Conservation (phyloP, 1,284 basidiomycete genomes). For the Porogramme epimiltina region DNA sequence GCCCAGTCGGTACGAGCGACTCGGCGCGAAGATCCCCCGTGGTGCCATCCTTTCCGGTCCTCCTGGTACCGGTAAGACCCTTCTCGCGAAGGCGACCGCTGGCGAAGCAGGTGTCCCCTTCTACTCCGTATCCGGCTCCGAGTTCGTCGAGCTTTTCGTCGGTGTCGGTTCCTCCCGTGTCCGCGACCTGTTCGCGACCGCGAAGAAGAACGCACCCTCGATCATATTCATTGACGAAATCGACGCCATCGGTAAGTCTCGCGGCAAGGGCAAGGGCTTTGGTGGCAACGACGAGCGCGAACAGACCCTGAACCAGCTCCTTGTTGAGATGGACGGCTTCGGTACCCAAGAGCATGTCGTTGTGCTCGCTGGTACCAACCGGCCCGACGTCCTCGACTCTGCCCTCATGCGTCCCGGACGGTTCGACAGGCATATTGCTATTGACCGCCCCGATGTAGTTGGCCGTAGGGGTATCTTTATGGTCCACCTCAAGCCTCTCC, state of each 20-base stretch:
- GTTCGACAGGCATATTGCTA: slow-evolving; percentile 96
- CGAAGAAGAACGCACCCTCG: slow-evolving; percentile 97
- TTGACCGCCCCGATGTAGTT: slow-evolving; percentile 93
- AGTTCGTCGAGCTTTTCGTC: slow-evolving; percentile 99
- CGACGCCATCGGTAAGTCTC: slow-evolving; percentile 96
- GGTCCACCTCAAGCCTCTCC: slow-evolving; percentile 90
- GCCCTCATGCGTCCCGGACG: slow-evolving; percentile 97
- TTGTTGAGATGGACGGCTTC: slow-evolving; percentile 99
- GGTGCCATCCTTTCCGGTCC: slow-evolving; percentile 98
- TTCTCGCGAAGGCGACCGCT: slow-evolving; percentile 97
- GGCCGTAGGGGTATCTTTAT: slow-evolving; percentile 94
- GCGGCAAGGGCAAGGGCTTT: slow-evolving; percentile 86
- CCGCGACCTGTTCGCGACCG: slow-evolving; percentile 94
- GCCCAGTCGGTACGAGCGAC: slow-evolving; percentile 90
- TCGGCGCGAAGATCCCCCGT: slow-evolving; percentile 98
- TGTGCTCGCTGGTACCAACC: slow-evolving; percentile 95
- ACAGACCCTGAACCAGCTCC: slow-evolving; percentile 95
- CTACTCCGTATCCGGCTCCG: slow-evolving; percentile 97
- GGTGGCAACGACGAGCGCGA: slow-evolving; percentile 99
- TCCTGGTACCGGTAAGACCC: slow-evolving; percentile 97
- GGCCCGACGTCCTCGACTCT: slow-evolving; percentile 93
- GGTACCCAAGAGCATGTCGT: slow-evolving; percentile 95
- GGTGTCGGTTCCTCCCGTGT: slow-evolving; percentile 98
- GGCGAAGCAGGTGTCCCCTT: slow-evolving; percentile 98
- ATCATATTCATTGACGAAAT: slow-evolving; percentile 99